A percentile compares a stretch with the other conserved stretches of the same genome.
Evolutionary conservation across 192 early-diverging fungal genomes (phyloP).

Genomic region (Backusella luteola): DNA sequence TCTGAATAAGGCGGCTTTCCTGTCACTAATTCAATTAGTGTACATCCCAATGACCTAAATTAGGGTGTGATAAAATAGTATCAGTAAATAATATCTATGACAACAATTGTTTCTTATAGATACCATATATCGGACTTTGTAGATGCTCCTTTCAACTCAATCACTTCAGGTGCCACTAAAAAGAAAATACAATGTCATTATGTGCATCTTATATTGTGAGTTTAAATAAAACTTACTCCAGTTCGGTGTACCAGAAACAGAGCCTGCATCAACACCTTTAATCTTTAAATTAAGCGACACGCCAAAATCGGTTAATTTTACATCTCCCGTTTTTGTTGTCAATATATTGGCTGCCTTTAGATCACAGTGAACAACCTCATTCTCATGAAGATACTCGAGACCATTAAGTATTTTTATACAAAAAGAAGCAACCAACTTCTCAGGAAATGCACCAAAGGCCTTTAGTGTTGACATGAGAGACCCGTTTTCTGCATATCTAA

Average conservation of each 20-base stretch:
- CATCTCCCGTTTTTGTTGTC: constrained; percentile 93
- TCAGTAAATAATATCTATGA: not conserved
- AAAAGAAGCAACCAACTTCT: constrained; percentile 85
- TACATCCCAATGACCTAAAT: constrained; percentile 84
- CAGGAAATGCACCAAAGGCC: constrained; percentile 89
- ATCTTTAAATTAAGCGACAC: constrained; percentile 87
- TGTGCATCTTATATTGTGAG: not conserved
- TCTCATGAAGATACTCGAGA: constrained; percentile 84
- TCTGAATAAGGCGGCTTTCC: constrained; percentile 91
- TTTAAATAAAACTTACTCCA: constrained; percentile 56
- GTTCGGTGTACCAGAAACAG: constrained; percentile 81
- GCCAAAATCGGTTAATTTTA: constrained; percentile 96
- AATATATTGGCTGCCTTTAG: constrained; percentile 96
- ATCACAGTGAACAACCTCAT: constrained; percentile 92
- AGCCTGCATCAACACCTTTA: constrained; percentile 59
- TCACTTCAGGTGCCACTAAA: constrained; percentile 83
- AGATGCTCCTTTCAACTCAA: constrained; percentile 86
- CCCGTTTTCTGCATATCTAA: constrained; percentile 83
- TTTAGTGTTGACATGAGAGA: constrained; percentile 83
- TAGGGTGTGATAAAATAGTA: constrained; percentile 11
- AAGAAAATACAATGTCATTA: not conserved
- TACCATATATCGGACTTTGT: constrained; percentile 92
- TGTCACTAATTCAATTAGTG: constrained; percentile 88
- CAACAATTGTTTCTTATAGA: not conserved
- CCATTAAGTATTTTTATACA: constrained; percentile 88